Base-by-base conservation (phyloP, 2,329 filamentous ascomycete genomes). In the Talaromyces sp. region DNA sequence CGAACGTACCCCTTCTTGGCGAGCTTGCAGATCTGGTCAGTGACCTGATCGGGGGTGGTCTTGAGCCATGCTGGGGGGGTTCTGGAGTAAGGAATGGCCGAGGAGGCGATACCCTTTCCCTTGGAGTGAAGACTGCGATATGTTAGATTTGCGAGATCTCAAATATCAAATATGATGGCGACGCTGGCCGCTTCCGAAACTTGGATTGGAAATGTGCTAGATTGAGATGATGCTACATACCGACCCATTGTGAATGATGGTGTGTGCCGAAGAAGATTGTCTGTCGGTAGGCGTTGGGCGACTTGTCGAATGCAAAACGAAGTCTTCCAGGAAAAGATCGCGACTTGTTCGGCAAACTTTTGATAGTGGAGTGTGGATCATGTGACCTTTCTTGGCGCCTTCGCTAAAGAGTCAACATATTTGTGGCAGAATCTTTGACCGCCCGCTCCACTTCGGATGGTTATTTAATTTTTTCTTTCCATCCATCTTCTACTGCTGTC, bases 61-160 rank as follows among this genome's bases (percentile, higher is more conserved):
- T 99, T 99, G 84, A 98, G 87, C 95, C 95, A 99, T 74, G 93
- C 87, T 69, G 95, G 94, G 71, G 93, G 82, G 76, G 87, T 89
- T 85, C 95, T 94, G 74, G 92, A 97, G 90, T 98, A 99, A 80
- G 96, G 95, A 84, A 98, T 85, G 78, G 95, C 92, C 70, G 92
- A 97, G 85, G 92, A 84, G 74, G 92, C 93, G 85, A 99, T 99
- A 84, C 95, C 96, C 92, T 98, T 98, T 86, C 95, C 94, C 79
- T 97, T 97, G 88, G 87, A 91, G 90, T 99, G 96, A 90, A 98
- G 90, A 87, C 94, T 66, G 52, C n/a, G 45, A 8, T 3, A 54
- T 41, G 45, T 66, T 66, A 62, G 59, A 33, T 19, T 35, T 43
- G 5, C 22, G 19, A 35, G 90, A 90, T 93, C 14, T 33, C 22